Evolutionary conservation across 208 protist species (phyloP).

Genomic region (Porcisia hertigi): DNA sequence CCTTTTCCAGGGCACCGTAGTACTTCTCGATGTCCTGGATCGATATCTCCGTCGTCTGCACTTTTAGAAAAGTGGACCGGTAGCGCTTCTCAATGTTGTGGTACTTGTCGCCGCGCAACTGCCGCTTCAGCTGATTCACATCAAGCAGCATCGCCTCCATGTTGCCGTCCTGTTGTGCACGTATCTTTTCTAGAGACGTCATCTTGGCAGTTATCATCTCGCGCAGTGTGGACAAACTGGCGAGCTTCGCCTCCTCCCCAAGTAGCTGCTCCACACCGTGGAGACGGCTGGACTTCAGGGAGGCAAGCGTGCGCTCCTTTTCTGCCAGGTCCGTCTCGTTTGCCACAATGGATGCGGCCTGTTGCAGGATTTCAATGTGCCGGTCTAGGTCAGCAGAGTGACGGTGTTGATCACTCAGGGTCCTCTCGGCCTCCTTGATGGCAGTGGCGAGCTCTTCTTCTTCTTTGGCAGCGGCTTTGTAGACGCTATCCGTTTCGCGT

Average conservation of each 20-base stretch:
- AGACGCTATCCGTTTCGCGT: constrained; percentile 21
- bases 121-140: constrained; percentile 48
- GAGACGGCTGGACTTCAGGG: constrained; percentile 47
- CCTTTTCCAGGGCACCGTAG: constrained; percentile 91
- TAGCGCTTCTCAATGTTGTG: constrained; percentile 86
- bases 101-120: constrained; percentile 80
- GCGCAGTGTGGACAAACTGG: constrained; percentile 52
- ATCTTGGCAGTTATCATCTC: constrained; percentile 76
- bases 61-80: constrained; percentile 87
- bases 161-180: constrained; percentile 77
- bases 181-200: constrained; percentile 56
- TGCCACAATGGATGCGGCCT: constrained; percentile 33
- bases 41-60: constrained; percentile 86
- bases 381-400: constrained; percentile 42
- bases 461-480: constrained; percentile 20
- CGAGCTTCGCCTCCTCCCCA: constrained; percentile 48
- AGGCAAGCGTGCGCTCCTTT: constrained; percentile 33
- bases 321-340: constrained; percentile 57
- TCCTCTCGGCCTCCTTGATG: constrained; percentile 40
- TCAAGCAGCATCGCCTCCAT: constrained; percentile 82
- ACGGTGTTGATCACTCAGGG: constrained; percentile 48
- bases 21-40: constrained; percentile 92
- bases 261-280: constrained; percentile 49
- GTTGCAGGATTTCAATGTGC: constrained; percentile 47
- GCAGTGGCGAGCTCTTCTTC: constrained; percentile 24